Conservation (phyloP, 495 filamentous ascomycete genomes). For the Viridothelium virens region DNA sequence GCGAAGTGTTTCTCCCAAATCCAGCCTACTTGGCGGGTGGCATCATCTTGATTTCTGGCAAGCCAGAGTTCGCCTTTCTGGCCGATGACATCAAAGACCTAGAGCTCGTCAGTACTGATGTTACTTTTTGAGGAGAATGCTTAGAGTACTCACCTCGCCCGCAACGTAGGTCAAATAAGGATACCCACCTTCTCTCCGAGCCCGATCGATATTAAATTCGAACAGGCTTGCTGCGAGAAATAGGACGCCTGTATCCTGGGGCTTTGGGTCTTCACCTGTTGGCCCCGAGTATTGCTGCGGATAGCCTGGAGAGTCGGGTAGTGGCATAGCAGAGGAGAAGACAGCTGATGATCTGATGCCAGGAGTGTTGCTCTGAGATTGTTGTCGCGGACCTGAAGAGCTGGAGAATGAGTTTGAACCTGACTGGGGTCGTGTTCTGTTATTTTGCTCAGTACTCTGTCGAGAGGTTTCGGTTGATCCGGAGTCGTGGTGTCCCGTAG, state of each 20-base stretch:
- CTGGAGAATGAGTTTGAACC: conserved; percentile 11
- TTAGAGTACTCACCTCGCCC: conserved; percentile 57
- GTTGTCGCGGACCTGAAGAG: not conserved
- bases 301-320: conserved; percentile 22
- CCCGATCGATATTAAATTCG: conserved; percentile 90
- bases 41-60: conserved; percentile 92
- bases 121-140: not conserved
- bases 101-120: conserved; percentile 22
- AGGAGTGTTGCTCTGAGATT: not conserved
- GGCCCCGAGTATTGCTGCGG: conserved; percentile 15
- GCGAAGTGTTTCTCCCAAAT: conserved; percentile 99
- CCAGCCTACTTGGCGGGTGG: conserved; percentile 73
- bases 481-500: conserved; percentile 15
- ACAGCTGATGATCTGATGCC: conserved; percentile 18
- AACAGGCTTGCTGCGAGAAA: conserved; percentile 92
- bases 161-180: conserved; percentile 92
- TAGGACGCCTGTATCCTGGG: conserved; percentile 42
- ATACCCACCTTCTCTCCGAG: conserved; percentile 87
- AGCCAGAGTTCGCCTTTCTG: conserved; percentile 98
- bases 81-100: conserved; percentile 57
- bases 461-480: conserved; percentile 17
- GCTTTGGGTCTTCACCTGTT: conserved; percentile 33
- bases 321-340: conserved; percentile 31
- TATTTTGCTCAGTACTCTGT: conserved; percentile 15
- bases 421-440: not conserved